Base-by-base conservation (phyloP, 768 basidiomycete species). In the Amanita rubescens region DNA sequence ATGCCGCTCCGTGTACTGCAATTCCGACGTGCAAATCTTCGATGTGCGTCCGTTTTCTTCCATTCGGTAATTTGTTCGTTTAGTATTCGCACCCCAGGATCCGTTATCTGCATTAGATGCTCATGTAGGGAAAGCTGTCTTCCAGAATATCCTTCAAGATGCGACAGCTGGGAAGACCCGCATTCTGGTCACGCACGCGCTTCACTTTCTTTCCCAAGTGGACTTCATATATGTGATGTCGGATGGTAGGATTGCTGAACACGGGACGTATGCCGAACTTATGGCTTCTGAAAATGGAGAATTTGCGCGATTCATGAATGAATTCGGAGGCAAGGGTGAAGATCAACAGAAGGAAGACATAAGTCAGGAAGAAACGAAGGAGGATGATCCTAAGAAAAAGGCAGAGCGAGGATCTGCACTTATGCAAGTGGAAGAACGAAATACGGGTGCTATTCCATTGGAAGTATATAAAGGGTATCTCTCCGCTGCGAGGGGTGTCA, bases 41-140 rank as follows among this genome's bases (percentile, higher is more conserved):
- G 93, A 96, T 61, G 78, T 76, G 55, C 25, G 75, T 57, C n/a
- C 19, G 20, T 30, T 43, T 32, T 43, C 14, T 41, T 30, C 32
- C 20, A 8, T 42, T 30, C 48, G 7, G 32, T 25, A 20, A 25
- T 20, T n/a, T 25, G 10, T 2, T 37, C 24, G 42, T 25, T 32
- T 5, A 41, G 30, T 10, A 14, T 20, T 25, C 19, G 58, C 22
- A 53, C 19, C 45, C 7, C 39, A 84, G 80, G 91, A 93, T 60
- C 90, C 90, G 4, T 72, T 93, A 9, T 89, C 86, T n/a, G 92
- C 92, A 20, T 77, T 97, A 10, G 94, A 97, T 64, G 91, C 92
- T 5, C 91, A 94, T 63, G 91, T 95, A 46, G 93, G 92, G 37
- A 89, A 88, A 65, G 77, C 81, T 3, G 83, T 94, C 12, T 93